phyloP scores from a whole-genome alignment of 495 filamentous ascomycete species.

The Hyaloscypha bicolor region DNA sequence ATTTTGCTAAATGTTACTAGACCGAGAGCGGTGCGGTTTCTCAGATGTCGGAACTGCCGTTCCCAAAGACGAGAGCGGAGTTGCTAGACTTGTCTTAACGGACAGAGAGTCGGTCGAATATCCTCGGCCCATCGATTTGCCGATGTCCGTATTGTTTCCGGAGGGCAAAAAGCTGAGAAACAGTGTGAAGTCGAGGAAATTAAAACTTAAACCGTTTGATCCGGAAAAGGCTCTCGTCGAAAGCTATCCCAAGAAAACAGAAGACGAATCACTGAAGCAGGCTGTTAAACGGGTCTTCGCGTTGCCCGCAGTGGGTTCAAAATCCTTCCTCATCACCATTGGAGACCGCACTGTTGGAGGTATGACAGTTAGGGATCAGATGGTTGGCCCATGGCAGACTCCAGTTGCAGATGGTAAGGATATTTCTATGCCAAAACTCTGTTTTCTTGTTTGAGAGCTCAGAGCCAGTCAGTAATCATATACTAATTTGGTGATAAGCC shows the following conservation, averaged over 20 bases:
- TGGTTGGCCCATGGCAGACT: conserved; percentile 97
- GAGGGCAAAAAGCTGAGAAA: conserved; percentile 84
- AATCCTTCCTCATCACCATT: conserved; percentile 96
- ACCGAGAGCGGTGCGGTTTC: conserved; percentile 88
- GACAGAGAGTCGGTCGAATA: conserved; percentile 80
- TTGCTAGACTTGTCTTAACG: conserved; percentile 73
- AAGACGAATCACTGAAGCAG: conserved; percentile 68
- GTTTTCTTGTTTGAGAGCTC: too few species aligned
- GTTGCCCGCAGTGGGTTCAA: conserved; percentile 88
- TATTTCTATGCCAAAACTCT: too few species aligned
- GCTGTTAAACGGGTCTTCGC: conserved; percentile 80
- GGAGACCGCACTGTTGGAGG: conserved; percentile 91
- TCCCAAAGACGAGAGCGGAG: conserved; percentile 60
- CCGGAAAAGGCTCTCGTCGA: conserved; percentile 43
- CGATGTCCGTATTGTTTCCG: conserved; percentile 89
- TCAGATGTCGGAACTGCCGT: conserved; percentile 86
- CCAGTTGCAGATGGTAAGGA: conserved; percentile 75
- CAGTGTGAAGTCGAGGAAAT: conserved; percentile 72
- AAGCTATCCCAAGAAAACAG: conserved; percentile 50
- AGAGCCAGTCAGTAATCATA: too few species aligned
- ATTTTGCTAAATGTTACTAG: conserved; percentile 19
- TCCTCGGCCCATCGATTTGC: conserved; percentile 83
- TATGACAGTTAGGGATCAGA: conserved; percentile 85
- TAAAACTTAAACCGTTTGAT: conserved; percentile 73
- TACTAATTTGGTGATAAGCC: conserved; percentile 32